Evolutionary conservation across 2,329 filamentous ascomycete genomes (phyloP).

Genomic region (Ceratocystis diversiconidia): DNA sequence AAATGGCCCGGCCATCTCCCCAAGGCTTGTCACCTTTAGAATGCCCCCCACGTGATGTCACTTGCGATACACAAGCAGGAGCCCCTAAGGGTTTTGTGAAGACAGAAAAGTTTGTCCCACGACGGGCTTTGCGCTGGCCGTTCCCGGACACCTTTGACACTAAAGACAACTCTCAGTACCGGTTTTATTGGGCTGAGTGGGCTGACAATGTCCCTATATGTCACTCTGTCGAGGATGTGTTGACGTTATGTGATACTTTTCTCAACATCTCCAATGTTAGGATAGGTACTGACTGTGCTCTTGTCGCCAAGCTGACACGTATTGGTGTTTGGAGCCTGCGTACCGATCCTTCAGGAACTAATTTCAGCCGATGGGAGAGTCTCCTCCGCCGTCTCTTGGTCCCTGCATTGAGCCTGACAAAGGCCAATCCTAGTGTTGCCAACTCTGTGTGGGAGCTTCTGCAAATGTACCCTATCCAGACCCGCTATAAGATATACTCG

Average conservation of each 20-base stretch:
- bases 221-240: slow-evolving; percentile 79
- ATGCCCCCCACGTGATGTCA: slow-evolving; percentile 19
- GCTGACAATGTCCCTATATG: slow-evolving; percentile 83
- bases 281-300: slow-evolving; percentile 66
- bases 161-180: slow-evolving; percentile 64
- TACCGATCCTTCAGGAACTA: slow-evolving; percentile 54
- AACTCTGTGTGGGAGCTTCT: slow-evolving; percentile 79
- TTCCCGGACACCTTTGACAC: slow-evolving; percentile 64
- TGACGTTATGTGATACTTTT: slow-evolving; percentile 70
- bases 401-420: slow-evolving; percentile 74
- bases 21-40: neutral
- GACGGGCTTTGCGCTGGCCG: slow-evolving; percentile 67
- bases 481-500: slow-evolving; percentile 76
- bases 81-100: slow-evolving; percentile 56
- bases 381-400: slow-evolving; percentile 73
- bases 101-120: slow-evolving; percentile 42
- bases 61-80: slow-evolving; percentile 49
- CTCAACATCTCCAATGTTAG: slow-evolving; percentile 76
- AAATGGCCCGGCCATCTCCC: slow-evolving; percentile 18
- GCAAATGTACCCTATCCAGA: slow-evolving; percentile 58
- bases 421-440: slow-evolving; percentile 67
- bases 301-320: slow-evolving; percentile 69
- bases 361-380: slow-evolving; percentile 67
- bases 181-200: slow-evolving; percentile 98
- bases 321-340: slow-evolving; percentile 67